Percentiles rank a stretch among this genome's conserved stretches.
Conservation (phyloP, 345 rosid species). For the Streptanthus diversifolius region DNA sequence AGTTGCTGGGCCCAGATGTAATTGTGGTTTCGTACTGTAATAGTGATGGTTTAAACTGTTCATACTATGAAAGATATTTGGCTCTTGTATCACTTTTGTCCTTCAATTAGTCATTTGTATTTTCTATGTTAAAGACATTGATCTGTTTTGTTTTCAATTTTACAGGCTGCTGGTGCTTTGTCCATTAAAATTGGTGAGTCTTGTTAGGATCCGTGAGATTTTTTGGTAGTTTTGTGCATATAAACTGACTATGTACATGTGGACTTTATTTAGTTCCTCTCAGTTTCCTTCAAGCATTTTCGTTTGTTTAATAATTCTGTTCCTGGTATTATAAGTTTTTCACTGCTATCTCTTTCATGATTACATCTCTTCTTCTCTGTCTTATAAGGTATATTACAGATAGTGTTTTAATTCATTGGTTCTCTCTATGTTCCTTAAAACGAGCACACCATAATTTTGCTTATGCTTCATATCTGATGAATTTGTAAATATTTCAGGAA, state of each 20-base stretch:
- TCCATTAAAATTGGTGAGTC: slow-evolving; percentile 89
- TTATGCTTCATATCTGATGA: slow-evolving; percentile 8
- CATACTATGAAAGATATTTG: background rate
- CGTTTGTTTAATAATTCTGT: background rate
- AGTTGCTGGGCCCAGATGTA: background rate
- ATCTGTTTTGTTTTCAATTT: slow-evolving; percentile 2
- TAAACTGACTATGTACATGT: background rate
- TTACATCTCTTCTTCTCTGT: background rate
- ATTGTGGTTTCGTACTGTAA: background rate
- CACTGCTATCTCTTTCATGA: slow-evolving; percentile 3
- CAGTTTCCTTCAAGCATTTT: background rate
- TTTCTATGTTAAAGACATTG: slow-evolving; percentile 3
- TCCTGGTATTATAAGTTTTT: background rate
- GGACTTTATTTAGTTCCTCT: background rate
- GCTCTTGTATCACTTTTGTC: background rate
- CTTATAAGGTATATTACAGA: background rate
- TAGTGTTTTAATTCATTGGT: background rate
- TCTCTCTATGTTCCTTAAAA: background rate
- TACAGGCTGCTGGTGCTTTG: slow-evolving; percentile 95
- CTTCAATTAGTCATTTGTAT: background rate
- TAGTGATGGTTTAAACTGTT: slow-evolving; percentile 9
- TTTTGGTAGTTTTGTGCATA: slow-evolving; percentile 1
- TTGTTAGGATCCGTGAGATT: slow-evolving; percentile 1
- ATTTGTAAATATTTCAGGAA: slow-evolving; percentile 50
- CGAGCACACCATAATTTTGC: background rate